phyloP scores from a whole-genome alignment of 2,329 filamentous ascomycete genomes.

The Daldinia sp. region DNA sequence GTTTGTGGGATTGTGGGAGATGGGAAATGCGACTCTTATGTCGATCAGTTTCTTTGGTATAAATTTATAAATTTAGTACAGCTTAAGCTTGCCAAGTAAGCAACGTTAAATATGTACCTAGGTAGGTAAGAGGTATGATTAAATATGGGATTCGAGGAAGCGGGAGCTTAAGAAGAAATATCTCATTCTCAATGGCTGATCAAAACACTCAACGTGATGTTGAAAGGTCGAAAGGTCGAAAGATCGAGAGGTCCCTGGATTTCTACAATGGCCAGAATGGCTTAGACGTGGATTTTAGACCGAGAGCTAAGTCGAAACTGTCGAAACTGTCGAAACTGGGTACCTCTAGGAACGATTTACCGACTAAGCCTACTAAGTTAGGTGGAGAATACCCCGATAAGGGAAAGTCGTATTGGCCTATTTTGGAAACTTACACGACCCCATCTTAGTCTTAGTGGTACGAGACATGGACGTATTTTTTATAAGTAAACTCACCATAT shows the following conservation, averaged over 20 bases:
- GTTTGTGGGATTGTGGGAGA: conserved; percentile 17
- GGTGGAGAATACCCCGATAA: conserved; percentile 33
- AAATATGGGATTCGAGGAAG: conserved; percentile 2
- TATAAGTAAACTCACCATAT: background rate
- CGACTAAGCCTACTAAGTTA: conserved; percentile 18
- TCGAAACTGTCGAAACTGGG: conserved; percentile 7
- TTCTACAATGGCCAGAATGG: conserved; percentile 23
- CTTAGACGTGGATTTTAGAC: conserved; percentile 21
- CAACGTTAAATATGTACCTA: background rate
- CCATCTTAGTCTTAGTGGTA: background rate
- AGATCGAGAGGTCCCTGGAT: conserved; percentile 33
- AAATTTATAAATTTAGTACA: background rate
- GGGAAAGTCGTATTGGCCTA: conserved; percentile 33
- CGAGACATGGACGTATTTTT: background rate
- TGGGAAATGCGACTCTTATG: conserved; percentile 15
- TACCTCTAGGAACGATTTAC: conserved; percentile 31
- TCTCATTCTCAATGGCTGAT: conserved; percentile 10
- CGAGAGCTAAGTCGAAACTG: conserved; percentile 19
- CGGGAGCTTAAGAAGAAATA: background rate
- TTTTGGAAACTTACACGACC: conserved; percentile 34
- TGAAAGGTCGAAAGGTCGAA: conserved; percentile 25
- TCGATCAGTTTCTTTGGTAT: conserved; percentile 12
- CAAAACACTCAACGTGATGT: background rate
- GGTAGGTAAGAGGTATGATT: background rate
- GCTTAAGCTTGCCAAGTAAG: background rate